Evolutionary conservation across 2,329 filamentous ascomycete genomes (phyloP), one percentile per base, ranked within the genome.

Genomic region (Remersonia thermophila): DNA sequence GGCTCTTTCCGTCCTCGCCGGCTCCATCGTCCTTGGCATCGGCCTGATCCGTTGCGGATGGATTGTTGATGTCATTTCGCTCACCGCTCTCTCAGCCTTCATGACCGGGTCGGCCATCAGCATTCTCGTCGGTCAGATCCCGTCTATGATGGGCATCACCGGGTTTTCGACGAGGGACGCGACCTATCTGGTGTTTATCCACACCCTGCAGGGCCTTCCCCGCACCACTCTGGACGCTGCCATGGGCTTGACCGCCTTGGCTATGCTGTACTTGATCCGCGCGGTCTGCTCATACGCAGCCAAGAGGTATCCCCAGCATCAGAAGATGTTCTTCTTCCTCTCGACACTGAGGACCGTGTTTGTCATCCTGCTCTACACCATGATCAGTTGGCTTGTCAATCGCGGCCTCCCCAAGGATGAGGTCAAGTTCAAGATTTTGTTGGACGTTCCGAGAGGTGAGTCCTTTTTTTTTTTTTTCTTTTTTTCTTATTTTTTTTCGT

Each of bases 21-120:
- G 89, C 27, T 68, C 66, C 26, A 81, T 95, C 39, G 80, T 95
- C 27, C 67, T 80, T 33, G 73, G 77, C 43, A 72, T 96, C 42
- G 91, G 89, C 3, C 62, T 95, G 3, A 62, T 83, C 30, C 77
- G 87, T 32, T 71, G 79, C 27, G 89, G 91, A 5, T 93, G 86
- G 76, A 78, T 96, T 34, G 86, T 95, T 32, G 86, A 96, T 47
- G 73, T 95, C 51, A 95, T 96, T 50, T 83, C 91, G 1, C 73
- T 95, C 38, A 79, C 85, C 2, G 83, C 87, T 0, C 83, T 96
- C 36, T 87, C 83, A 0, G 86, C 91, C 3, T 96, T 94, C 65
- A 95, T 96, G 83, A 96, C 91, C 0, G 89, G 89, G 2, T 94
- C 89, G 4, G 86, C 89, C 36, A 71, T 98, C 57, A 93, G 74